Evolutionary conservation across 768 basidiomycete genomes (phyloP).

Genomic region (Tricholoma bakamatsutake): DNA sequence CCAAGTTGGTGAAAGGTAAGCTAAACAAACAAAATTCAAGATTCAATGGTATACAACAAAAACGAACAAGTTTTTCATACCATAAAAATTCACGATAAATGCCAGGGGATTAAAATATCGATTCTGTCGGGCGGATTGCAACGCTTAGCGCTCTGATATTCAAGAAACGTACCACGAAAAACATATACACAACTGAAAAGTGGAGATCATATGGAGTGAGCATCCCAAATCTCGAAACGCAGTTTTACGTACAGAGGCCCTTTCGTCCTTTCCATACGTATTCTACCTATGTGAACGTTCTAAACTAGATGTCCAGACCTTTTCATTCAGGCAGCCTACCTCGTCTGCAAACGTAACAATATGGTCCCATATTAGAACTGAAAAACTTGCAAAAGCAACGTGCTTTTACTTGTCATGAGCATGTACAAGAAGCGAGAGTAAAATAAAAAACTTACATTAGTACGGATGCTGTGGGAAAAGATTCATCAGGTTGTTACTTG

Average conservation of each 20-base stretch:
- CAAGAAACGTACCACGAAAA: constrained; percentile 31
- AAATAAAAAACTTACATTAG: background rate
- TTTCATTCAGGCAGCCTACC: constrained; percentile 13
- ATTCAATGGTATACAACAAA: background rate
- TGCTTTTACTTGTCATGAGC: background rate
- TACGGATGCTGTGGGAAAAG: background rate
- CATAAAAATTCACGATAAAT: constrained; percentile 53
- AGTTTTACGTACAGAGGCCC: constrained; percentile 29
- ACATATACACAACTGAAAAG: constrained; percentile 35
- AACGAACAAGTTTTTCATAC: constrained; percentile 14
- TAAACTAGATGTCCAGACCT: background rate
- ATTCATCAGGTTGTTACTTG: background rate
- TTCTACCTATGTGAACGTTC: constrained; percentile 29
- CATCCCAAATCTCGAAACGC: background rate
- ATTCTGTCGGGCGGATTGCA: constrained; percentile 34
- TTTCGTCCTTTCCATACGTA: constrained; percentile 47
- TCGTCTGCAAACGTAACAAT: constrained; percentile 45
- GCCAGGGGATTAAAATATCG: constrained; percentile 58
- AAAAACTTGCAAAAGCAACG: constrained; percentile 42
- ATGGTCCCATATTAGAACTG: constrained; percentile 51
- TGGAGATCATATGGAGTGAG: background rate
- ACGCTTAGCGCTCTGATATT: background rate
- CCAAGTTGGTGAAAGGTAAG: constrained; percentile 37
- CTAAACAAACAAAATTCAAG: constrained; percentile 14
- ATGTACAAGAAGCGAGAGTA: background rate